Base-by-base conservation (phyloP, 805 yeast genomes). In the Cyberlindnera misumaiensis region DNA sequence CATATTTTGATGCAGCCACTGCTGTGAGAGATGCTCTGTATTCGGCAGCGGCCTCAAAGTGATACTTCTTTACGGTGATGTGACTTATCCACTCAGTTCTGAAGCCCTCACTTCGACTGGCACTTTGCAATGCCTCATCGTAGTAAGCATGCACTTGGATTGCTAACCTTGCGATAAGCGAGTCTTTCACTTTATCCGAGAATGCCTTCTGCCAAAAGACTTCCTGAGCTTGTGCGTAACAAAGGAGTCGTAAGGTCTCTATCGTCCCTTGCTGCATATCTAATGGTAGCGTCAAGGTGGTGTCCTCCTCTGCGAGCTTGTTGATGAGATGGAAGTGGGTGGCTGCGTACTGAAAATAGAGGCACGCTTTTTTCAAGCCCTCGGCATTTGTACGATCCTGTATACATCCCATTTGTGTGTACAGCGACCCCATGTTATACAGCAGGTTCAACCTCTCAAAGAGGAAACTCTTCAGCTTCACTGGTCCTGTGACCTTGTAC, bases 141-240 rank as follows among this genome's bases (percentile, higher is more conserved):
- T 87, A 89, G 39, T 63, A 75, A 2, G 68, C 68, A 0, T 83
- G 65, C 0, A 77, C 80, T 50, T 80, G 86, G 5, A 65, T 58
- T 0, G 95, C 73, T 32, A 89, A 59, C 48, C 77, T 74, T 1
- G 93, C 70, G 3, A 88, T 60, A 4, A 77, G 63, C 0, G 80
- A 63, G 51, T 83, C 77, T 48, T 78, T 82, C 49, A 75, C 52
- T 11, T 65, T 62, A 13, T 60, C 56, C 28, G 61, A 56, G 0
- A 67, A 58, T 0, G 95, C 87, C 49, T 80, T 79, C 34, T 73
- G 77, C 96, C 96, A 88, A 36, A 82, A 76, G 11, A 77, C 70
- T 53, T 89, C 96, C 58, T 88, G 96, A 0, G 95, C 93, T 51
- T 86, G 95, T 0, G 95, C 93, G 29, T 83, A 53, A 74, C 75